A percentile compares a stretch with the other conserved stretches of the same genome.
These are phyloP conservation scores for Rubia peregrina DNA, from an alignment of 305 asterid species.

Conservation along the genomic window DNA sequence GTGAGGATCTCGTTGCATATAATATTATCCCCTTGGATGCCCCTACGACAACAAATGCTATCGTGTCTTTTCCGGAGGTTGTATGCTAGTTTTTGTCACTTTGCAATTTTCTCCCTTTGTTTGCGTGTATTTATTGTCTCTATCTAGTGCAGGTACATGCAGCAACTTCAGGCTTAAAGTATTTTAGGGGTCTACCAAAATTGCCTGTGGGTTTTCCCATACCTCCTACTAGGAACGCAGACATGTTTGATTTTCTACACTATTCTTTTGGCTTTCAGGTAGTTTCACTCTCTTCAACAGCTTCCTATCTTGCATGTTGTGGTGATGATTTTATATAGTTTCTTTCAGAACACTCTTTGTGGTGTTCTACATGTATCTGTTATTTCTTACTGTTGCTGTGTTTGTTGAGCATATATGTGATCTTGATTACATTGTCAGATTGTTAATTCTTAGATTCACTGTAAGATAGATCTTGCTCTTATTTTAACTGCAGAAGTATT, in stretches of 20 bases:
- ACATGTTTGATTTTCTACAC: conserved; percentile 76
- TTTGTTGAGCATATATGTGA: background rate
- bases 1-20: conserved; percentile 74
- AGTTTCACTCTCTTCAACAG: conserved; percentile 11
- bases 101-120: conserved; percentile 7
- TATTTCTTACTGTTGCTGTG: background rate
- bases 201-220: conserved; percentile 56
- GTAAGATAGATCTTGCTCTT: no score
- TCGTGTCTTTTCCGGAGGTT: conserved; percentile 76
- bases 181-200: conserved; percentile 72
- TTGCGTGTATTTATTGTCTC: conserved; percentile 19
- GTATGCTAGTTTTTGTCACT: conserved; percentile 18
- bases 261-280: conserved; percentile 94
- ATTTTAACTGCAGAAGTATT: no score
- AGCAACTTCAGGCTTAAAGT: conserved; percentile 70
- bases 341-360: background rate
- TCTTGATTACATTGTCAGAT: background rate
- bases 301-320: background rate
- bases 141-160: conserved; percentile 58
- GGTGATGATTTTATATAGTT: background rate
- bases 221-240: conserved; percentile 69
- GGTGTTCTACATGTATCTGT: background rate
- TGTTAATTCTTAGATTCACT: background rate
- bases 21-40: conserved; percentile 94
- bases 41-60: conserved; percentile 65